Conservation (phyloP, 192 early-diverging fungal species). For the Phlyctochytrium bullatum region DNA sequence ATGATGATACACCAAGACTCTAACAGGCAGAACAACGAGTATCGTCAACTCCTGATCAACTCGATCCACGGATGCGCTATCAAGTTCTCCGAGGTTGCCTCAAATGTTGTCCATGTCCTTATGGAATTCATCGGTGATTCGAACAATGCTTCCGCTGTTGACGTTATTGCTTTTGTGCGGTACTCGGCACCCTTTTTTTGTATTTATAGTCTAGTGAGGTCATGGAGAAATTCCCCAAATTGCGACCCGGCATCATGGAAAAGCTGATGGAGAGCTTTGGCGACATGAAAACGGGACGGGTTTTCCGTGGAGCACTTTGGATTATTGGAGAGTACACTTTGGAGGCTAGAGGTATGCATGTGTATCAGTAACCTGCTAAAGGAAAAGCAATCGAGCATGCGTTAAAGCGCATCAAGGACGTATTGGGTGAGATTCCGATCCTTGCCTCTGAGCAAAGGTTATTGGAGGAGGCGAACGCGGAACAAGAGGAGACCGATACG, state of each 20-base stretch:
- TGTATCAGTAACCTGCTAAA: slow-evolving; percentile 1
- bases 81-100: slow-evolving; percentile 93
- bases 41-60: slow-evolving; percentile 92
- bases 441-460: slow-evolving; percentile 84
- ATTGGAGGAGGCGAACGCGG: slow-evolving; percentile 66
- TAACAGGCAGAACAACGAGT: slow-evolving; percentile 87
- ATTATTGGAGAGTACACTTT: slow-evolving; percentile 95
- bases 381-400: slow-evolving; percentile 74
- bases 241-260: slow-evolving; percentile 80
- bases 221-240: slow-evolving; percentile 90
- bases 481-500: slow-evolving; percentile 43
- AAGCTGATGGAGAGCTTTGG: slow-evolving; percentile 78
- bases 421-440: slow-evolving; percentile 91
- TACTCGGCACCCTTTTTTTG: slow-evolving; percentile 15
- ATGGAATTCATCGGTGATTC: slow-evolving; percentile 94
- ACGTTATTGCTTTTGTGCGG: slow-evolving; percentile 96
- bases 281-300: slow-evolving; percentile 89
- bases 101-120: slow-evolving; percentile 92
- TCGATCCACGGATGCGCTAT: slow-evolving; percentile 95
- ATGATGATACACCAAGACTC: not conserved
- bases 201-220: slow-evolving; percentile 67
- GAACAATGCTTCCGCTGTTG: slow-evolving; percentile 81
- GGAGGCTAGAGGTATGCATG: slow-evolving; percentile 19
- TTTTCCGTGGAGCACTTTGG: slow-evolving; percentile 96
- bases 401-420: slow-evolving; percentile 76